Base-by-base conservation (phyloP, 2,329 filamentous ascomycete species). In the Xylariaceae sp. region DNA sequence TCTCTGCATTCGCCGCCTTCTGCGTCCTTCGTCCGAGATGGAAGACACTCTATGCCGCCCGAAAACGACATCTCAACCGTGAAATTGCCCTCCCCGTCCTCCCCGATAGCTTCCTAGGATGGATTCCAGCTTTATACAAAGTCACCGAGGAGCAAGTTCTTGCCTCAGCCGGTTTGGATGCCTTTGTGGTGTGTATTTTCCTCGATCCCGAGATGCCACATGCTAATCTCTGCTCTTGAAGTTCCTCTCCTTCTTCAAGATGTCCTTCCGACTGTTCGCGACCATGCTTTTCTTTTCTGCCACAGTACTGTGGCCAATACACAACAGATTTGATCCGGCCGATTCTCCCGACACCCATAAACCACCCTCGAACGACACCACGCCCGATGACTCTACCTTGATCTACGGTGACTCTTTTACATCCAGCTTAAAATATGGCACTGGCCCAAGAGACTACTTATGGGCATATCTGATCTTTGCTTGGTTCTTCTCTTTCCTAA, bases 381-480 rank as follows among this genome's bases (percentile, higher is more conserved):
- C 39, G 3, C 23, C 17, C 40, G 11, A 29, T 36, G 19, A 25
- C 25, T 25, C 49, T 14, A n/a, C 35, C 34, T 45, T 20, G 48
- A 22, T 32, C 20, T 23, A 42, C 47, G 11, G 44, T 40, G 7
- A 33, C 48, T 10, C 36, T 38, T 32, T 23, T 52, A 35, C 45
- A 37, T 37, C 35, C 25, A 32, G n/a, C 14, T 16, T 38, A 17
- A 40, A 50, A 22, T 37, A 40, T n/a, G 21, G 41, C 6, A 46
- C 50, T 2, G 57, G 63, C 25, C 59, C 55, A 47, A 56, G 46
- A 47, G 56, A 68, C 33, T 95, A 91, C 58, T 71, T 96, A 2
- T 96, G 92, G 90, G 87, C 92, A 59, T 96, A 97, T 61, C 79
- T 95, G 12, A 74, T 87, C n/a, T 98, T 98, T 58, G 88, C 90